phyloP scores from a whole-genome alignment of 2,329 filamentous ascomycete species.

The Apiospora koreana region DNA sequence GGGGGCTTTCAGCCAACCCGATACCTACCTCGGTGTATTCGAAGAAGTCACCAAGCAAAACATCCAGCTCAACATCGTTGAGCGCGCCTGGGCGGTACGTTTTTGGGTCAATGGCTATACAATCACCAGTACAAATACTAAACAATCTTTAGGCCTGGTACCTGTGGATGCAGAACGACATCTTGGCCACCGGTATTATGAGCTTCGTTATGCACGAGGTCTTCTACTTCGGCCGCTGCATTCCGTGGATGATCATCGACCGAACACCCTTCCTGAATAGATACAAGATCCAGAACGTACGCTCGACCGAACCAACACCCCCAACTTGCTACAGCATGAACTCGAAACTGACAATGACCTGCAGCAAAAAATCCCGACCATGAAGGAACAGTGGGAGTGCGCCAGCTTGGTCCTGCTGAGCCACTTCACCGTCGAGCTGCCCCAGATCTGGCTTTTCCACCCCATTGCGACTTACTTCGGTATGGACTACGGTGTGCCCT shows the following conservation, averaged over 20 bases:
- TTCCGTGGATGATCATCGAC: slow-evolving; percentile 95
- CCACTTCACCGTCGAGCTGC: slow-evolving; percentile 97
- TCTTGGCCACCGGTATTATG: slow-evolving; percentile 94
- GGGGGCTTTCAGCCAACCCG: slow-evolving; percentile 47
- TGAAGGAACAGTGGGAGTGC: slow-evolving; percentile 92
- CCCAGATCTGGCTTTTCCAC: slow-evolving; percentile 99
- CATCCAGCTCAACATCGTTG: slow-evolving; percentile 81
- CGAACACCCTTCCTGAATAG: slow-evolving; percentile 82
- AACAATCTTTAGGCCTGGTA: slow-evolving; percentile 73
- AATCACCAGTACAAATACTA: neutral
- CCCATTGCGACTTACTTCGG: slow-evolving; percentile 92
- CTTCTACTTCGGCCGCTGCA: slow-evolving; percentile 88
- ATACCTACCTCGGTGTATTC: slow-evolving; percentile 58
- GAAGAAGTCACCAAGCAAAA: slow-evolving; percentile 72
- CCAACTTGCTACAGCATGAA: neutral
- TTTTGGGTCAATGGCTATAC: neutral
- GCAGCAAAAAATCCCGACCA: slow-evolving; percentile 81
- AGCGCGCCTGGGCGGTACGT: slow-evolving; percentile 84
- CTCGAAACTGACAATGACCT: slow-evolving; percentile 23
- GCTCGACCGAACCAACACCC: neutral
- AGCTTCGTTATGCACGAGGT: slow-evolving; percentile 93
- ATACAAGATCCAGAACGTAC: slow-evolving; percentile 90
- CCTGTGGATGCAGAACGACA: slow-evolving; percentile 96
- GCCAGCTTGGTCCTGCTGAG: slow-evolving; percentile 88
- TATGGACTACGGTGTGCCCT: slow-evolving; percentile 84